Evolutionary conservation across 805 yeast genomes (phyloP), one percentile per base, ranked within the genome.

Genomic region (Candida morakotiae): DNA sequence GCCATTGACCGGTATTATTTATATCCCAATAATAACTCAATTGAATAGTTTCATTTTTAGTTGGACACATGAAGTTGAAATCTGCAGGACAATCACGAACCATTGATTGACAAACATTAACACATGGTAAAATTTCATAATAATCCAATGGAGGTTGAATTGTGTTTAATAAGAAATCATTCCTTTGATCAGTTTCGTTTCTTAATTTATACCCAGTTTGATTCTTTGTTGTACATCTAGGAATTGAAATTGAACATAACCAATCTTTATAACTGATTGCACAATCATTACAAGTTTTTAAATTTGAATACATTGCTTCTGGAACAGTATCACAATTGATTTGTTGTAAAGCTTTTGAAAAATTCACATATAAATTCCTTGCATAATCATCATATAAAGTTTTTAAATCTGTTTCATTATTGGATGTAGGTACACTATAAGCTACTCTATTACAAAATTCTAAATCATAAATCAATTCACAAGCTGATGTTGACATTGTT

Each of bases 191-290:
- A 9, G 85, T 80, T 4, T 65, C 56, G 11, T 69, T 69, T 4
- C 63, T 63, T 19, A 48, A 40, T 15, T 58, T 55, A 53, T 73
- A 80, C 5, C 74, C 75, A 0, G 69, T 48, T 7, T 61, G 42
- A 5, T 73, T 53, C 10, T 55, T 45, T 10, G 83, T 79, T 1
- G 86, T 69, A 50, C 98, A 91, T 21, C 97, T 67, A 0, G 98
- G 98, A 5, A 91, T 85, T 0, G 87, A 69, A 3, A 87, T 87
- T 0, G 94, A 71, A 60, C 98, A 91, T 14, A 93, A 69, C 98
- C 98, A 91, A 49, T 81, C 71, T 49, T 77, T 79, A 56, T 91
- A 91, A 1, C 89, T 71, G 2, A 55, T 46, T 1, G 72, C 70
- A 55, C 98, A 91, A 51, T 86, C 79, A 10, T 65, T 69, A 52